Conservation (phyloP, 2,329 filamentous ascomycete genomes). For the Ophidiomyces ophidiicola region DNA sequence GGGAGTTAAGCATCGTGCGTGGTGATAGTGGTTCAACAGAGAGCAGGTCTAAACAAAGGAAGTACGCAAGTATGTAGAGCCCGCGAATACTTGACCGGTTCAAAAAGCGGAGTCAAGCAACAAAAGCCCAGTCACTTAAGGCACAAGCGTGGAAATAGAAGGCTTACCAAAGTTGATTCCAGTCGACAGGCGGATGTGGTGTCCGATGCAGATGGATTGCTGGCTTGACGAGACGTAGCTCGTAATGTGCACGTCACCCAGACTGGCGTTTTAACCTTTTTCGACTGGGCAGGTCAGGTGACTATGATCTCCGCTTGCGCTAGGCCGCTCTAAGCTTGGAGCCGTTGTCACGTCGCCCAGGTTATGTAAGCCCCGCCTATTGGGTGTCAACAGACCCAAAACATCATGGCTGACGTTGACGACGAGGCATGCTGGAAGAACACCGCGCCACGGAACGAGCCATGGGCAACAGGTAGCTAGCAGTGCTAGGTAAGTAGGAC, state of each 20-base stretch:
- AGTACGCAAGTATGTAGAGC: neutral
- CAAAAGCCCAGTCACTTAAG: neutral
- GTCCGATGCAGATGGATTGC: conserved; percentile 6
- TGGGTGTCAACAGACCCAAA: too few species aligned
- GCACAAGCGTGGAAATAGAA: conserved; percentile 10
- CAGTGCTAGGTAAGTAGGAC: too few species aligned
- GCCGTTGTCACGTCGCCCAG: too few species aligned
- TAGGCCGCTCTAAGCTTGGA: too few species aligned
- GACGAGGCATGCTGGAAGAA: too few species aligned
- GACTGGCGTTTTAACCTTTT: too few species aligned
- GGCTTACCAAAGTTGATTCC: conserved; percentile 6
- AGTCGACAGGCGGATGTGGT: conserved; percentile 2
- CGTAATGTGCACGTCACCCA: conserved; percentile 13
- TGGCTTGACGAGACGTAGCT: conserved; percentile 2
- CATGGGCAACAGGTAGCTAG: too few species aligned
- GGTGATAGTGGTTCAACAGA: conserved; percentile 2
- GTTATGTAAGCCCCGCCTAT: too few species aligned
- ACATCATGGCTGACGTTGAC: too few species aligned
- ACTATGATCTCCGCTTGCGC: too few species aligned
- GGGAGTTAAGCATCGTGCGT: conserved; percentile 9
- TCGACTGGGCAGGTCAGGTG: neutral
- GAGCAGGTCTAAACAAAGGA: conserved; percentile 5
- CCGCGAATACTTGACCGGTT: neutral
- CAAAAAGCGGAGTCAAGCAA: conserved; percentile 2
- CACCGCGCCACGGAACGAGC: too few species aligned